Percentiles rank a stretch among this genome's conserved stretches.
phyloP scores from a whole-genome alignment of 441 rosid species.

The Aleurites moluccanus region DNA sequence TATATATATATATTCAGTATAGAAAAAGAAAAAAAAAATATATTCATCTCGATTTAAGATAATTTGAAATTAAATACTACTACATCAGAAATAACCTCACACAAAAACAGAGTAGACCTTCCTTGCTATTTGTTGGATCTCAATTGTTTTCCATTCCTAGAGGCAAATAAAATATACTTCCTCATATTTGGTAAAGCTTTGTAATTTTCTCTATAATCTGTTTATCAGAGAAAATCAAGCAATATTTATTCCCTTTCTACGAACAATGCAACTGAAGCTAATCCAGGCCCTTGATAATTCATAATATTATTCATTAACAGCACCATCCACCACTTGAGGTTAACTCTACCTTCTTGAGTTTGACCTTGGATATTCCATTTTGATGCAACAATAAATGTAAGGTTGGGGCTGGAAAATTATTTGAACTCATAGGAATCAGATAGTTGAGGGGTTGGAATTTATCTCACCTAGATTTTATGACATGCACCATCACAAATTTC shows the following conservation, averaged over 20 bases:
- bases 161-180: background rate
- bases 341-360: background rate
- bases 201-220: no score
- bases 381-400: background rate
- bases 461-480: background rate
- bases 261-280: background rate
- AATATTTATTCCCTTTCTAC: background rate
- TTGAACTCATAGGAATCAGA: background rate
- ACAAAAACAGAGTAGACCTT: background rate
- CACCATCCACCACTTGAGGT: background rate
- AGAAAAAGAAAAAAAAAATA: no score
- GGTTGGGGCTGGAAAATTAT: background rate
- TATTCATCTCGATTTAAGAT: background rate
- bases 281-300: background rate
- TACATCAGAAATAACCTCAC: conserved; percentile 4
- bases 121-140: background rate
- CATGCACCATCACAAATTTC: background rate
- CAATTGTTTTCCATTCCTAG: background rate
- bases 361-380: background rate
- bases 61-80: background rate
- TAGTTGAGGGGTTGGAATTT: background rate
- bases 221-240: background rate
- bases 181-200: background rate
- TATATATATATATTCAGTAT: background rate
- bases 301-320: background rate